Evolutionary conservation across 2,329 filamentous ascomycete genomes (phyloP), one percentile per base, ranked within the genome.

Genomic region (Onygenales sp.): DNA sequence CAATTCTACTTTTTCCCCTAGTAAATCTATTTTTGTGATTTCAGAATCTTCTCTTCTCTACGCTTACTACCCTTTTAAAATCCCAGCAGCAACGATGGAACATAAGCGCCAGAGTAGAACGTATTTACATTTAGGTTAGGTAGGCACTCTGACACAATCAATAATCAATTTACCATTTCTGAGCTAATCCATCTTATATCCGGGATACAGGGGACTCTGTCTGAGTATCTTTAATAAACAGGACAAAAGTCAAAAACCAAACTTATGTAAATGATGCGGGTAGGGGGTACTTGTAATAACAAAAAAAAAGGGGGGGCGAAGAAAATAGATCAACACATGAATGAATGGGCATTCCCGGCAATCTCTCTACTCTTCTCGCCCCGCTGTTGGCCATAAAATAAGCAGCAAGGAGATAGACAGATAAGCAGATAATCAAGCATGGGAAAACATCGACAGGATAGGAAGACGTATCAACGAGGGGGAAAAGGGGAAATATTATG

Each of bases 291-390:
- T 17, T 11, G 5, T n/a, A 13, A 45, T 40, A 46, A 31, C 52
- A 39, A 57, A 55, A 40, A 51, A 48, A 27, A 27, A 27, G 21
- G 3, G 21, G 3, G 4, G 3, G 21, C 21, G 4, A 27, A 57
- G 31, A 36, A 46, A 49, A 42, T 31, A 42, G 52, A 51, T 52
- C 50, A 10, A 49, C 44, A 11, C 32, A 51, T 53, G 54, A 52
- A 55, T 39, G 52, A 53, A 47, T 39, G 33, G 21, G 21, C 3
- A 27, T 27, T 27, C 21, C 21, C 21, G 4, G 4, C 21, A 27
- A 27, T 27, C 21, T 27, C 21, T 27, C 21, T 27, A 4, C 4
- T 27, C 4, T 27, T 27, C 21, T 27, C 21, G 21, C 21, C 21
- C 21, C 21, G 21, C 21, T 27, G 4, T 5, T 27, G 21, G 21